Base-by-base conservation (phyloP, 2,329 filamentous ascomycete genomes). In the Cryphonectria japonica region DNA sequence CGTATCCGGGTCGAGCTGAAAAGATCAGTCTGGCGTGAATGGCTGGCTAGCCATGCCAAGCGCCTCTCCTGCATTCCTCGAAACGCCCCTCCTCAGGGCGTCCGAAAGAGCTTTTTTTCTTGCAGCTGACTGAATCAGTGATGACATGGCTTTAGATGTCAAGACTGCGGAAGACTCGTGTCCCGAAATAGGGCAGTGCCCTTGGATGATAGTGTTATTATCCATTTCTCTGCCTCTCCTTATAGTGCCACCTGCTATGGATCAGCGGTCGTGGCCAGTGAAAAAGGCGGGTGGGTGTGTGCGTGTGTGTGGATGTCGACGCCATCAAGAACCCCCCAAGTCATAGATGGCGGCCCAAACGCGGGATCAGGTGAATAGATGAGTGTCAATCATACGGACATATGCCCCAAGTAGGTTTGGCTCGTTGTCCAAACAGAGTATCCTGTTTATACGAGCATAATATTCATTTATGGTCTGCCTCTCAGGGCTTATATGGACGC, bases 41-140 rank as follows among this genome's bases (percentile, higher is more conserved):
- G 54, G 54, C 54, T 59, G 54, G 54, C 54, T 32, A 32, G n/a
- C n/a, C 52, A 57, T 57, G 52, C 52, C 52, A 29, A 57, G 52
- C 26, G n/a, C 52, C 11, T 59, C 54, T 59, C 54, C 54, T 59
- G 54, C 54, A 59, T 59, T 29, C 54, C 14, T 59, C 29, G 54
- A 59, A 32, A 16, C 26, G 14, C 54, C 26, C 54, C 54, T 19
- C 26, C n/a, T 29, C 6, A 32, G 26, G 54, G 26, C 54, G 54
- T 32, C 54, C 29, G 26, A 34, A n/a, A n/a, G 54, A 29, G 54
- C 14, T 6, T 32, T 7, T 59, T 6, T 29, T 59, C 2, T 29
- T 59, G 26, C 26, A 32, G 54, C 54, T 29, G 14, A 32, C 29
- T 32, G 54, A 32, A 59, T 59, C 54, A 59, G 26, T 32, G 54